Conservation (phyloP, 306 rosid species). For the Sophora flavescens region DNA sequence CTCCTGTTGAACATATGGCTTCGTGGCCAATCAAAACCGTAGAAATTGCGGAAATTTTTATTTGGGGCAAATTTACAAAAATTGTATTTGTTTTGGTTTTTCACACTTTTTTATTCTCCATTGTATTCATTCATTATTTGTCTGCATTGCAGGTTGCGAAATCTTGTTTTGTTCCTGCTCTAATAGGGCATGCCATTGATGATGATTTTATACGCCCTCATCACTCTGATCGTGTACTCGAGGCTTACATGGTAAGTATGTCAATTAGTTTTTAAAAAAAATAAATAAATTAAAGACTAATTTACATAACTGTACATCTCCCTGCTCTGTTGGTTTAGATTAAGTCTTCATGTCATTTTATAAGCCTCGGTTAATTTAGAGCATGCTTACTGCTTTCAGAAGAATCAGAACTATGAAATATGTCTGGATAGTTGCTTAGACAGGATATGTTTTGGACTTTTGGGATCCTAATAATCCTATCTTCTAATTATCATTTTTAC, state of each 20-base stretch:
- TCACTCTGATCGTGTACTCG: slow-evolving; percentile 88
- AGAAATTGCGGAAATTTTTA: too few relatives aligned
- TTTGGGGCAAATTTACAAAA: background rate
- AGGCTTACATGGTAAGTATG: slow-evolving; percentile 81
- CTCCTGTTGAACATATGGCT: too few relatives aligned
- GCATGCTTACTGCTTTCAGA: slow-evolving; percentile 10
- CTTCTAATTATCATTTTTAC: background rate
- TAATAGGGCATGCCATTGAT: slow-evolving; percentile 89
- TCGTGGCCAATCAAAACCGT: background rate
- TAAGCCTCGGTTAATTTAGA: slow-evolving; percentile 6
- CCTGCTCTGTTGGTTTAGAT: background rate
- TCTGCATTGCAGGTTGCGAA: slow-evolving; percentile 75
- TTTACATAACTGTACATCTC: slow-evolving; percentile 8
- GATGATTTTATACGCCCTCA: slow-evolving; percentile 96
- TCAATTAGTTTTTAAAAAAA: background rate
- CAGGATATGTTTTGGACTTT: background rate
- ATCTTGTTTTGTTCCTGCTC: slow-evolving; percentile 85
- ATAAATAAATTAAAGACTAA: slow-evolving; percentile 7
- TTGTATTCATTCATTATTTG: slow-evolving; percentile 34
- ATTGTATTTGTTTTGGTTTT: background rate
- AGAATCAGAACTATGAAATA: background rate
- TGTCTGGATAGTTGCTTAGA: slow-evolving; percentile 3
- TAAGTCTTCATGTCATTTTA: slow-evolving; percentile 31
- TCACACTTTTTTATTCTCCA: background rate
- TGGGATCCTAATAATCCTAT: slow-evolving; percentile 11